These are phyloP conservation scores for Acanthamoeba royreba DNA, from an alignment of 208 protist species.

Conservation along the genomic window DNA sequence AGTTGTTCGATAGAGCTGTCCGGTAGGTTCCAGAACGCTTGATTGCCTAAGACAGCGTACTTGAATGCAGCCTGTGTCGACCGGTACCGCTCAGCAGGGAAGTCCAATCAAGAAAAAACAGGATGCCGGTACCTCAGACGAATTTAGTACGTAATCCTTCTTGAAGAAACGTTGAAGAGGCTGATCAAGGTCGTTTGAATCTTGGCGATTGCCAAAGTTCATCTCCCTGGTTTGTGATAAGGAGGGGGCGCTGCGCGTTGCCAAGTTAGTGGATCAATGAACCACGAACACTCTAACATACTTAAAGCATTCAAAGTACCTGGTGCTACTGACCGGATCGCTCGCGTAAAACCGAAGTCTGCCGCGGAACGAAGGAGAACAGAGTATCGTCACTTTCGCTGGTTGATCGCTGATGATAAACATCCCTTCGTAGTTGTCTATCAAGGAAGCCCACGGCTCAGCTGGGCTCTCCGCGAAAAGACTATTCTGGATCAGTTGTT, in stretches of 20 bases:
- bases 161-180: too few species aligned
- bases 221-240: too few species aligned
- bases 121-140: too few species aligned
- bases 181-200: not conserved
- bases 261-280: too few species aligned
- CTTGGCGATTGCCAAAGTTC: too few species aligned
- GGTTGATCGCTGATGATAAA: slow-evolving; percentile 22
- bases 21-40: not conserved
- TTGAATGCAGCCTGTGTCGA: not conserved
- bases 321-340: not conserved
- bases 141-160: too few species aligned
- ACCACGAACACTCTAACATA: too few species aligned
- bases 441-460: not conserved
- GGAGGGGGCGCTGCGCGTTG: too few species aligned
- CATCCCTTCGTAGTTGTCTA: not conserved
- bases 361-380: not conserved
- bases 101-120: too few species aligned
- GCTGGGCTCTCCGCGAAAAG: not conserved
- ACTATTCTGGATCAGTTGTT: not conserved
- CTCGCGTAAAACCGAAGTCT: not conserved
- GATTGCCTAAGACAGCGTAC: not conserved
- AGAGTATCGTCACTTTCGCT: not conserved
- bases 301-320: not conserved
- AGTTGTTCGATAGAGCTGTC: not conserved
- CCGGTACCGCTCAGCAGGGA: not conserved